Conservation (phyloP, 2,329 filamentous ascomycete species). For the Sporothrix inflata region DNA sequence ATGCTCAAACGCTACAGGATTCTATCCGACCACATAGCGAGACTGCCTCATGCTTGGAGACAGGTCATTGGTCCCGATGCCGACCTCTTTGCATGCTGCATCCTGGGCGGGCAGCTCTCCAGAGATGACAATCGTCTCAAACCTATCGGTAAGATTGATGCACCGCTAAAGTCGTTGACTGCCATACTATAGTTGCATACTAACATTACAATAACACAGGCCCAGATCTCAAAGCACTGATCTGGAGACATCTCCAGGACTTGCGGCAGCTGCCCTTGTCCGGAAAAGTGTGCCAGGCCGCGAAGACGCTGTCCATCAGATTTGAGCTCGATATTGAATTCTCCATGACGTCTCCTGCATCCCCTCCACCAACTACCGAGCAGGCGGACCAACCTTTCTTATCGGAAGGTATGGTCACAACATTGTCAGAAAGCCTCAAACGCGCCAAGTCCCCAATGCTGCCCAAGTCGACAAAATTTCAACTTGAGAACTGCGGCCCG, state of each 20-base stretch:
- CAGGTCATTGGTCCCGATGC: conserved; percentile 42
- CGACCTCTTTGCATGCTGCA: conserved; percentile 44
- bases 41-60: conserved; percentile 43
- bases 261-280: background rate
- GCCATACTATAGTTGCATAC: too few relatives aligned
- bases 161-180: too few relatives aligned
- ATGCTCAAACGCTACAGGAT: conserved; percentile 52
- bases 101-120: conserved; percentile 36
- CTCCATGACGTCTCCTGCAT: background rate
- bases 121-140: background rate
- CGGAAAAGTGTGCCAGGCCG: background rate
- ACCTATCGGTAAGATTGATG: background rate
- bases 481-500: conserved; percentile 69
- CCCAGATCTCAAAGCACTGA: background rate
- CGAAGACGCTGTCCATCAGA: background rate
- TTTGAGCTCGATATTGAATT: background rate
- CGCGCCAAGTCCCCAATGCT: background rate
- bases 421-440: background rate
- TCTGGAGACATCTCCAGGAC: background rate
- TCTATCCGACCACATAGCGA: conserved; percentile 51
- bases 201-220: background rate
- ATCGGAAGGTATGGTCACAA: background rate
- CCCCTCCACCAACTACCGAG: too few relatives aligned
- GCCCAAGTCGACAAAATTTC: conserved; percentile 54
- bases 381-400: background rate